A percentile compares a stretch with the other conserved stretches of the same genome.
phyloP scores from a whole-genome alignment of 768 basidiomycete genomes.

The Chlorophyllum brunneum region DNA sequence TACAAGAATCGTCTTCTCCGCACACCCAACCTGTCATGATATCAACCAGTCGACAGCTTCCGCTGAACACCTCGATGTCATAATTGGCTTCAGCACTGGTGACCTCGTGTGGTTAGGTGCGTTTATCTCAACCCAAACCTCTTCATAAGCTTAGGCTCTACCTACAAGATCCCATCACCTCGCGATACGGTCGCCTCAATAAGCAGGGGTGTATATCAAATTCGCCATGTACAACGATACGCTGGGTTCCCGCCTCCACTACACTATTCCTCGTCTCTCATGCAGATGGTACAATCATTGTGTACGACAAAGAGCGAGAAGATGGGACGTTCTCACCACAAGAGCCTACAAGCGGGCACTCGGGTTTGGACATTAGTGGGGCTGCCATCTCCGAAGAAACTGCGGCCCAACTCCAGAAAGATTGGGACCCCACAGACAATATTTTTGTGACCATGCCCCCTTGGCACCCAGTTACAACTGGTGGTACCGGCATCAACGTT shows the following conservation, averaged over 20 bases:
- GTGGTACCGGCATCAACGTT: conserved; percentile 28
- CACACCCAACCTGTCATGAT: conserved; percentile 88
- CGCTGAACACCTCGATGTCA: conserved; percentile 75
- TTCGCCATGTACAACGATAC: conserved; percentile 84
- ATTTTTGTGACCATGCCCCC: conserved; percentile 81
- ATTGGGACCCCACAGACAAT: conserved; percentile 75
- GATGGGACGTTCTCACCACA: conserved; percentile 73
- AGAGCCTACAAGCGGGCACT: conserved; percentile 37
- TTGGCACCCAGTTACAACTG: conserved; percentile 70
- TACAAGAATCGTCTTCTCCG: conserved; percentile 79
- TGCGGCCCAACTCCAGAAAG: conserved; percentile 30
- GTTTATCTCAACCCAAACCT: conserved; percentile 15
- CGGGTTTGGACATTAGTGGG: conserved; percentile 13
- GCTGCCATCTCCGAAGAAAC: conserved; percentile 20
- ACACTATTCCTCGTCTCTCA: conserved; percentile 85
- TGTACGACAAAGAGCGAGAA: conserved; percentile 89
- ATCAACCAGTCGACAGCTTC: conserved; percentile 78
- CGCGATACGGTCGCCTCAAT: conserved; percentile 82
- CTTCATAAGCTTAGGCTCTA: conserved; percentile 2
- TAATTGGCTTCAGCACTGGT: conserved; percentile 93
- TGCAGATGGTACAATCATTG: conserved; percentile 83
- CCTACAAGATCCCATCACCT: conserved; percentile 66
- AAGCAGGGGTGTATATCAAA: conserved; percentile 80
- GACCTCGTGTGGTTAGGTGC: conserved; percentile 94
- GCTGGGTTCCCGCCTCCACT: conserved; percentile 80